phyloP scores from a whole-genome alignment of 176 grass and related monocot genomes.

The Carex myosuroides region DNA sequence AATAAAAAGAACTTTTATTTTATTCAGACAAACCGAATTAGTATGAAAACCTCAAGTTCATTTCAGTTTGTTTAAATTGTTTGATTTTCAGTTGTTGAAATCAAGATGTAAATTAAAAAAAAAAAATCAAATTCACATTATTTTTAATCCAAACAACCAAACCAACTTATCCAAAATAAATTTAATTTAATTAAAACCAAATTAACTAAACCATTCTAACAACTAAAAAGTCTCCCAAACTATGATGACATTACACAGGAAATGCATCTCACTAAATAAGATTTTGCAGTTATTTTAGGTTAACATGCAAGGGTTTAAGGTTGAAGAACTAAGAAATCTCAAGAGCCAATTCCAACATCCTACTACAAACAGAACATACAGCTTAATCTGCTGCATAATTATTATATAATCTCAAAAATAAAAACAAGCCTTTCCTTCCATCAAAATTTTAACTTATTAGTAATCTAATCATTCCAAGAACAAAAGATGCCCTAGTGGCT shows the following conservation, averaged over 20 bases:
- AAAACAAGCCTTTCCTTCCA: background rate
- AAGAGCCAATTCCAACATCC: background rate
- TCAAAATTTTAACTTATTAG: conserved; percentile 13
- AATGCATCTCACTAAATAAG: background rate
- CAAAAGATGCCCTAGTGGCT: conserved; percentile 17
- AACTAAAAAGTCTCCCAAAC: background rate
- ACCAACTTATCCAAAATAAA: background rate
- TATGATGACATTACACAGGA: background rate
- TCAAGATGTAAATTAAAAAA: background rate
- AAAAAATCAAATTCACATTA: no score
- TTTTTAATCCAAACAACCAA: background rate
- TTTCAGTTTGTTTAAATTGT: background rate
- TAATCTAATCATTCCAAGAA: conserved; percentile 13
- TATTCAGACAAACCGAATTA: no score
- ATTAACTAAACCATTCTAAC: background rate
- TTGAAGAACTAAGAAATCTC: background rate
- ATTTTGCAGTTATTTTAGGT: background rate
- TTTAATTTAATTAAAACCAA: background rate
- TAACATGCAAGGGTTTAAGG: background rate
- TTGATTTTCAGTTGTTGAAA: background rate
- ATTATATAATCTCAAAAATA: conserved; percentile 7
- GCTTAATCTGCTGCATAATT: conserved; percentile 14
- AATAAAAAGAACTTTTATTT: no score
- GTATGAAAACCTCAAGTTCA: no score
- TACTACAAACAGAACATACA: background rate